Percentiles rank a stretch among this genome's conserved stretches.
phyloP scores from a whole-genome alignment of 768 basidiomycete species.

The Tulasnella sp. region DNA sequence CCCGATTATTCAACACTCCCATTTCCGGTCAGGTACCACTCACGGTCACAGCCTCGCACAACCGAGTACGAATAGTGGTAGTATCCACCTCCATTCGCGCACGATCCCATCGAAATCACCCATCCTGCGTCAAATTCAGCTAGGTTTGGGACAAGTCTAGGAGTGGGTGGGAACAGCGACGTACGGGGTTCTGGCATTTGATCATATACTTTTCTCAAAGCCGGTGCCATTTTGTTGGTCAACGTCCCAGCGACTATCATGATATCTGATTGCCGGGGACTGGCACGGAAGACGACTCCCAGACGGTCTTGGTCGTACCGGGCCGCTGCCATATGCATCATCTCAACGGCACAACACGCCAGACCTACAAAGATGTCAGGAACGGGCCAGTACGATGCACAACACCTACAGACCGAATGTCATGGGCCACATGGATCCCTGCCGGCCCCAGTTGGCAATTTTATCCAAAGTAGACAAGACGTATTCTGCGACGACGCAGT shows the following conservation, averaged over 20 bases:
- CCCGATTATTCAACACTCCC: background rate
- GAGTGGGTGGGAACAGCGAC: constrained; percentile 23
- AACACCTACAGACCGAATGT: constrained; percentile 58
- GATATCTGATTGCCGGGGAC: constrained; percentile 91
- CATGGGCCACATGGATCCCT: constrained; percentile 99
- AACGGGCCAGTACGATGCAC: background rate
- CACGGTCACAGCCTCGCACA: constrained; percentile 94
- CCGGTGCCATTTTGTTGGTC: constrained; percentile 99
- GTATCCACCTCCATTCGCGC: constrained; percentile 95
- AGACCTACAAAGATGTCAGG: constrained; percentile 45
- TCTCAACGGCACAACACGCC: constrained; percentile 98
- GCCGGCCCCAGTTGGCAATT: constrained; percentile 91
- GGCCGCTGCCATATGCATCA: constrained; percentile 99
- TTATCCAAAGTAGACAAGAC: constrained; percentile 94
- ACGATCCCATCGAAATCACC: constrained; percentile 99
- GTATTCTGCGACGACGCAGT: constrained; percentile 52
- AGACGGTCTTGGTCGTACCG: constrained; percentile 97
- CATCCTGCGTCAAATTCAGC: constrained; percentile 40
- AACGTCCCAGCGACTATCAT: constrained; percentile 99
- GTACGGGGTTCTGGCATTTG: constrained; percentile 96
- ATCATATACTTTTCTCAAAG: constrained; percentile 89
- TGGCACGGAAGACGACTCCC: constrained; percentile 97
- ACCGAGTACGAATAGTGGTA: constrained; percentile 99
- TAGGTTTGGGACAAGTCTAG: background rate
- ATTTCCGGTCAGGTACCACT: constrained; percentile 24